Evolutionary conservation across 1,284 basidiomycete species (phyloP).

Genomic region (Trichosporon ovoides): DNA sequence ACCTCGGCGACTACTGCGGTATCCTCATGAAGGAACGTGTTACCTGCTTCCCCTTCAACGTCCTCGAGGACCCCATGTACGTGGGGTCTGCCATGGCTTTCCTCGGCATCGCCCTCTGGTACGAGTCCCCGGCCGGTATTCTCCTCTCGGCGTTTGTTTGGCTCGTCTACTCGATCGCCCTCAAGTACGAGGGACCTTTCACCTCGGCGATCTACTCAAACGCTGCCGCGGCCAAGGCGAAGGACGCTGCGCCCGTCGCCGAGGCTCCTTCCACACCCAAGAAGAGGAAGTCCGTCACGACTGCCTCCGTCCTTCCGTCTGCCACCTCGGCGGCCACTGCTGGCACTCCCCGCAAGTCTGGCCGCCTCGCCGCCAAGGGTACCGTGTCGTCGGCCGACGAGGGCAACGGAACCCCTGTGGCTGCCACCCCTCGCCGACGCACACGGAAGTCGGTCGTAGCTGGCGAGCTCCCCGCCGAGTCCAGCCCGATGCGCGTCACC

Average conservation of each 20-base stretch:
- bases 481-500: constrained; percentile 38
- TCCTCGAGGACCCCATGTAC: constrained; percentile 93
- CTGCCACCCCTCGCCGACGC: constrained; percentile 17
- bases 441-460: constrained; percentile 11
- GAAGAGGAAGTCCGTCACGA: neutral
- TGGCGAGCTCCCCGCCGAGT: constrained; percentile 10
- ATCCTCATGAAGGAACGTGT: constrained; percentile 82
- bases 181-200: constrained; percentile 67
- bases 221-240: constrained; percentile 17
- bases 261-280: constrained; percentile 10
- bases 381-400: constrained; percentile 20
- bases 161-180: constrained; percentile 73
- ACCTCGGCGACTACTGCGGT: constrained; percentile 98
- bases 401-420: constrained; percentile 9
- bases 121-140: constrained; percentile 72
- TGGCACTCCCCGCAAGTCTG: constrained; percentile 22
- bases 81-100: constrained; percentile 86
- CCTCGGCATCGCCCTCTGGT: constrained; percentile 76
- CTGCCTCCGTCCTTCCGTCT: constrained; percentile 9
- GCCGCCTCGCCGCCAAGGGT: constrained; percentile 9
- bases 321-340: constrained; percentile 16
- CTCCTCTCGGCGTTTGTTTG: constrained; percentile 71
- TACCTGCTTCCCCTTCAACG: constrained; percentile 88
- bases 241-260: constrained; percentile 7
- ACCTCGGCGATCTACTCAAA: constrained; percentile 49